A percentile compares a stretch with the other conserved stretches of the same genome.
phyloP scores from a whole-genome alignment of 192 early-diverging fungal species.

The Phycomyces blakesleeanus region DNA sequence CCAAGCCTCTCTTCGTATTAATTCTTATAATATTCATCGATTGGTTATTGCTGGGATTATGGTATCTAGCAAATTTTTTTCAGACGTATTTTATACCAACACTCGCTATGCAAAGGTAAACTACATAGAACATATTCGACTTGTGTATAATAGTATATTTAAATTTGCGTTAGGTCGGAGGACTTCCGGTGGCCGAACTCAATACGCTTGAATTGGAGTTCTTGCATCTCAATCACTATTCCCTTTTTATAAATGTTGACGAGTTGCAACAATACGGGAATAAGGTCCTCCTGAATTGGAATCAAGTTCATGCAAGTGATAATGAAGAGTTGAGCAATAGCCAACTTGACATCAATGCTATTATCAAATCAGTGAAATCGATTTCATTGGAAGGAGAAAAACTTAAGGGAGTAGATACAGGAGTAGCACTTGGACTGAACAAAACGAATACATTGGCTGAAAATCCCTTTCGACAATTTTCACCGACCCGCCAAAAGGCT shows the following conservation, averaged over 20 bases:
- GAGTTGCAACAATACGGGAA: slow-evolving; percentile 75
- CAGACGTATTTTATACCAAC: slow-evolving; percentile 92
- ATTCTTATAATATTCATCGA: slow-evolving; percentile 88
- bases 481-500: too few species aligned
- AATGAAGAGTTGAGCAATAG: too few species aligned
- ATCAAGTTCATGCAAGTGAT: too few species aligned
- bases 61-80: slow-evolving; percentile 87
- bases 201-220: slow-evolving; percentile 88
- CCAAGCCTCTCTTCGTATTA: slow-evolving; percentile 23
- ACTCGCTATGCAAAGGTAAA: slow-evolving; percentile 75
- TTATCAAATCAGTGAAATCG: too few species aligned
- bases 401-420: too few species aligned
- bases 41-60: slow-evolving; percentile 84
- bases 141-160: too few species aligned
- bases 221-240: slow-evolving; percentile 73
- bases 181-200: slow-evolving; percentile 77
- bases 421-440: too few species aligned
- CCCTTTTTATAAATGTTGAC: slow-evolving; percentile 66
- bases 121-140: too few species aligned
- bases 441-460: too few species aligned
- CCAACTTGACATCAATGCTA: too few species aligned
- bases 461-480: too few species aligned
- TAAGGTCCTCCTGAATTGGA: neutral
- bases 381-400: too few species aligned
- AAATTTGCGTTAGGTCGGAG: slow-evolving; percentile 55